Conservation (phyloP, 345 rosid genomes). For the Geranium rotundifolium region DNA sequence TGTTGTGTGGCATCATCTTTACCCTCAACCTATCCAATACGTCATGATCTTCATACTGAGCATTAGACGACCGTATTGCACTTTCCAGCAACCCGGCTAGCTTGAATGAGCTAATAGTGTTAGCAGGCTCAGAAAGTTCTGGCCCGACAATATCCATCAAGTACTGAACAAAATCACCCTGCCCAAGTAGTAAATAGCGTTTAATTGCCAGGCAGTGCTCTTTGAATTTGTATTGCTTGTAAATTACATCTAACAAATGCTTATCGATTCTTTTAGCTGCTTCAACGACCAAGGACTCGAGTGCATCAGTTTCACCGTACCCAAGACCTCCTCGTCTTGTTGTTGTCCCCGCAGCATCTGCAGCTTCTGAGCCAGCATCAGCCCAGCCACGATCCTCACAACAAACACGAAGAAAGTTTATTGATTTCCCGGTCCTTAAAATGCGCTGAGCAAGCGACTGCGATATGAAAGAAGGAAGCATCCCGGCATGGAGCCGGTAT, state of each 20-base stretch:
- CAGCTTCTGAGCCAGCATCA: conserved; percentile 83
- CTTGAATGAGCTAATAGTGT: conserved; percentile 86
- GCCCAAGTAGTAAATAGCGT: conserved; percentile 88
- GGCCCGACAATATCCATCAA: conserved; percentile 88
- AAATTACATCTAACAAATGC: conserved; percentile 74
- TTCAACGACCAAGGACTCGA: conserved; percentile 72
- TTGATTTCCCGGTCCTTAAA: conserved; percentile 93
- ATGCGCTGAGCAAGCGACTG: conserved; percentile 80
- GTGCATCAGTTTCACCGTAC: conserved; percentile 94
- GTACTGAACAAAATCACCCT: conserved; percentile 97
- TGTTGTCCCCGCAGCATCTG: conserved; percentile 85
- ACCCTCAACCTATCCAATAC: conserved; percentile 83
- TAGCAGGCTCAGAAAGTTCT: conserved; percentile 96
- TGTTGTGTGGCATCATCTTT: conserved; percentile 89
- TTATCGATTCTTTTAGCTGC: conserved; percentile 97
- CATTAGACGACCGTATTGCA: conserved; percentile 91
- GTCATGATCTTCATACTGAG: conserved; percentile 92
- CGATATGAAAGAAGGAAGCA: conserved; percentile 92
- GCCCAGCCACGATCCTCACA: conserved; percentile 97
- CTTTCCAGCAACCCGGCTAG: conserved; percentile 89
- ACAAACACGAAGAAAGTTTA: conserved; percentile 90
- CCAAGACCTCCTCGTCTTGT: conserved; percentile 88
- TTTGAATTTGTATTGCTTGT: conserved; percentile 67
- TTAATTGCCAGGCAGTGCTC: conserved; percentile 96
- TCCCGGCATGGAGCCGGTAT: conserved; percentile 67